phyloP scores from a whole-genome alignment of 257 asterid genomes.

The Striga asiatica region DNA sequence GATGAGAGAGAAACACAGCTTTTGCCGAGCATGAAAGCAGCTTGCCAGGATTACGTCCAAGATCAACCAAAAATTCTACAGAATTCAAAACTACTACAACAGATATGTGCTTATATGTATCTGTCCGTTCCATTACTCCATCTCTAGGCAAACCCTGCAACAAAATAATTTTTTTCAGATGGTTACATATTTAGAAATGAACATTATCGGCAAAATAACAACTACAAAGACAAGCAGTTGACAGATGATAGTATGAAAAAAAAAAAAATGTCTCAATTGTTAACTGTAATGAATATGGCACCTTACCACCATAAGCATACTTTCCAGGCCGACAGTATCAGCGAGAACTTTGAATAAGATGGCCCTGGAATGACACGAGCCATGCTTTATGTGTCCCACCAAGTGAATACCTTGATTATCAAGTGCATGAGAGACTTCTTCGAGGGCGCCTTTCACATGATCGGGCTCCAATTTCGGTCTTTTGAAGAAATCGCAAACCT shows the following conservation, averaged over 20 bases:
- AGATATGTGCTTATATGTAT: conserved; percentile 63
- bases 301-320: conserved; percentile 81
- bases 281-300: conserved; percentile 17
- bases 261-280: neutral
- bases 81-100: conserved; percentile 61
- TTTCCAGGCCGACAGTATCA: conserved; percentile 63
- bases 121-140: conserved; percentile 50
- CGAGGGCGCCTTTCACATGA: conserved; percentile 58
- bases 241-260: conserved; percentile 2
- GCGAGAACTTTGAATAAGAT: conserved; percentile 92
- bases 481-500: conserved; percentile 77
- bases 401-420: conserved; percentile 71
- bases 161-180: neutral
- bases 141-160: conserved; percentile 68
- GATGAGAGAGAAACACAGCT: conserved; percentile 58
- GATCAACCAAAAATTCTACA: conserved; percentile 71
- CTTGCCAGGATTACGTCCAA: conserved; percentile 73
- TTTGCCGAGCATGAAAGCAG: conserved; percentile 56
- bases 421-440: conserved; percentile 66
- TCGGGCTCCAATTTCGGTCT: conserved; percentile 46
- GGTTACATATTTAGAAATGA: conserved; percentile 8
- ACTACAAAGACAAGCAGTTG: neutral
- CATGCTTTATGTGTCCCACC: conserved; percentile 76
- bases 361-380: conserved; percentile 76
- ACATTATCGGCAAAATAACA: neutral